Percentiles rank a stretch among this genome's conserved stretches.
Evolutionary conservation across 352 stramenopile species (phyloP).

Genomic region (Phytophthora colocasiae): DNA sequence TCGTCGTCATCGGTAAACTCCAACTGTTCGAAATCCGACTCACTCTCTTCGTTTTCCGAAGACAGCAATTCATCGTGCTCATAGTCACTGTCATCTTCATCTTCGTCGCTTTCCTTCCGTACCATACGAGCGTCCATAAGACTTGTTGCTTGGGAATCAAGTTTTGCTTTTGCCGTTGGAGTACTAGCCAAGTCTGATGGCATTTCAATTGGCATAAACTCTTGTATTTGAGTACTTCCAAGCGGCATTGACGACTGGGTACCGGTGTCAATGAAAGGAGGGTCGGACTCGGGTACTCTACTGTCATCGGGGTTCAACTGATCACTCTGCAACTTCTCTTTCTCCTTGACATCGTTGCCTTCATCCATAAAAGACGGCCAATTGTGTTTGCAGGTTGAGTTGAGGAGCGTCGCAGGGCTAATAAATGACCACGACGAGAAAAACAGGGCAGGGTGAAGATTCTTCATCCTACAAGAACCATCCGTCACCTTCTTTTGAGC

Average conservation of each 20-base stretch:
- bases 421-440: constrained; percentile 88
- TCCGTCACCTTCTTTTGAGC: constrained; percentile 25
- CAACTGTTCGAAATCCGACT: constrained; percentile 82
- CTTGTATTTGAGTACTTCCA: constrained; percentile 7
- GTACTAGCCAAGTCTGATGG: constrained; percentile 18
- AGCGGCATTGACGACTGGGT: constrained; percentile 1
- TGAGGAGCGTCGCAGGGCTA: constrained; percentile 62
- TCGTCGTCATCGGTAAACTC: constrained; percentile 75
- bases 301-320: constrained; percentile 7
- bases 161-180: background rate
- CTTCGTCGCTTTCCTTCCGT: constrained; percentile 44
- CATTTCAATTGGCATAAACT: constrained; percentile 31
- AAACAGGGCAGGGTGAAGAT: constrained; percentile 83
- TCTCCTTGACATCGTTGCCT: constrained; percentile 43
- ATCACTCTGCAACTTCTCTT: constrained; percentile 24
- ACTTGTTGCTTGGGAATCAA: constrained; percentile 16
- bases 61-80: constrained; percentile 84
- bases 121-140: constrained; percentile 13
- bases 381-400: constrained; percentile 84
- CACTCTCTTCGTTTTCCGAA: constrained; percentile 73
- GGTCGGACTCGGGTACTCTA: background rate
- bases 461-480: constrained; percentile 54
- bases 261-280: background rate
- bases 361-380: constrained; percentile 79
- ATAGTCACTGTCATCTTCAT: constrained; percentile 86